Percentiles rank a stretch among this genome's conserved stretches.
These are phyloP conservation scores for Ambrosiella xylebori DNA, from an alignment of 2,329 filamentous ascomycete species.

Conservation along the genomic window DNA sequence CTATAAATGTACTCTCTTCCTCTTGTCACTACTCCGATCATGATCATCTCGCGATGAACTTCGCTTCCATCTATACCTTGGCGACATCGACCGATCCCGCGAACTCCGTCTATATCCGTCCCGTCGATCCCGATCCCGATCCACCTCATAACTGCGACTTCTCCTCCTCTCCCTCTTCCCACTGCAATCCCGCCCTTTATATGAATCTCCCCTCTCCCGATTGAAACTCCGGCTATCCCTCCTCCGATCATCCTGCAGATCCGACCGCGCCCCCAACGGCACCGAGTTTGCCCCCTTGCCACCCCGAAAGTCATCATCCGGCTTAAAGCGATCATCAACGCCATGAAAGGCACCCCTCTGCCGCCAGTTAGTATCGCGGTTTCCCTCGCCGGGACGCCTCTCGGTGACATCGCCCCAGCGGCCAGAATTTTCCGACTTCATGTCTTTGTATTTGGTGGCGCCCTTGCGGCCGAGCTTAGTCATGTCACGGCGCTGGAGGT, in stretches of 20 bases:
- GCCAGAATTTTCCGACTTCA: slow-evolving; percentile 81
- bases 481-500: slow-evolving; percentile 84
- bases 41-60: slow-evolving; percentile 39
- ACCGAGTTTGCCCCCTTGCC: slow-evolving; percentile 52
- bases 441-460: slow-evolving; percentile 73
- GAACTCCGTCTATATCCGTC: slow-evolving; percentile 20
- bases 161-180: slow-evolving; percentile 8
- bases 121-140: slow-evolving; percentile 17
- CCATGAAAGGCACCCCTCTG: slow-evolving; percentile 18
- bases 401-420: slow-evolving; percentile 52
- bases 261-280: slow-evolving; percentile 38
- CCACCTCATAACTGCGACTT: slow-evolving; percentile 16
- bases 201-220: slow-evolving; percentile 15
- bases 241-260: slow-evolving; percentile 15
- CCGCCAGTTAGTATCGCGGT: slow-evolving; percentile 13
- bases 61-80: slow-evolving; percentile 23
- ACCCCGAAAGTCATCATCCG: slow-evolving; percentile 35
- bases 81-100: slow-evolving; percentile 15
- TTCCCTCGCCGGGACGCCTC: slow-evolving; percentile 26
- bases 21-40: slow-evolving; percentile 39
- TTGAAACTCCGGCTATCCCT: slow-evolving; percentile 14
- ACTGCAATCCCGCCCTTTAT: not conserved
- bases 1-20: slow-evolving; percentile 35
- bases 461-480: slow-evolving; percentile 87
- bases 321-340: slow-evolving; percentile 49